Evolutionary conservation across 202 grass and related monocot genomes (phyloP), one percentile per base, ranked within the genome.

Genomic region (Zoysia matrella): DNA sequence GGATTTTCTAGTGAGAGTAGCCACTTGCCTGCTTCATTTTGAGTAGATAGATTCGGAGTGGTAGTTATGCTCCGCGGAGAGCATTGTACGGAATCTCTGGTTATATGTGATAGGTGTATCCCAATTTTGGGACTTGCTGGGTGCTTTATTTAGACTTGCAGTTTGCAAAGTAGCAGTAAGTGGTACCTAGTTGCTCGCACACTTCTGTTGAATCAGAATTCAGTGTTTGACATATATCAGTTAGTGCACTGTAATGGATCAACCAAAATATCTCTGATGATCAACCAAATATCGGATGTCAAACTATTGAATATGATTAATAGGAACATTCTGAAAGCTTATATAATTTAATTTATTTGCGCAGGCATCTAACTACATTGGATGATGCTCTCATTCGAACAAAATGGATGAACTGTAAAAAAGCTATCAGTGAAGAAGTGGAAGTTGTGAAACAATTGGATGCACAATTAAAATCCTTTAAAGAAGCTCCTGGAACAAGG

Each of bases 321-420:
- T 51, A 30, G 46, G 41, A 48, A 72, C 22, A 50, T 71, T 72
- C 12, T 44, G 50, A 60, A 51, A 72, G 3, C 5, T 13, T 46
- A 71, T 10, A 30, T 14, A 57, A 74, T 11, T 44, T 68, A 45
- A 13, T 68, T 67, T 56, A 50, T 8, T 75, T 16, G 42, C 74
- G 65, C 79, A 95, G 92, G 83, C 93, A 99, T 93, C 73, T 99
- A 73, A 95, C 85, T 85, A 99, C 87, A 71, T 85, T 99, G 75
- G 96, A 99, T 36, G 96, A 99, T 71, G 83, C 83, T 64, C 78
- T 87, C 15, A 48, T 80, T 75, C 89, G 89, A 43, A 76, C 89
- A 39, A 99, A 95, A 95, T 99, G 96, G 96, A 79, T 94, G 77
- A 95, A 89, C 79, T 99, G 96, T 77, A 99, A 95, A 81, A 95